Evolutionary conservation across 2,329 filamentous ascomycete genomes (phyloP).

Genomic region (Cryphonectria japonica): DNA sequence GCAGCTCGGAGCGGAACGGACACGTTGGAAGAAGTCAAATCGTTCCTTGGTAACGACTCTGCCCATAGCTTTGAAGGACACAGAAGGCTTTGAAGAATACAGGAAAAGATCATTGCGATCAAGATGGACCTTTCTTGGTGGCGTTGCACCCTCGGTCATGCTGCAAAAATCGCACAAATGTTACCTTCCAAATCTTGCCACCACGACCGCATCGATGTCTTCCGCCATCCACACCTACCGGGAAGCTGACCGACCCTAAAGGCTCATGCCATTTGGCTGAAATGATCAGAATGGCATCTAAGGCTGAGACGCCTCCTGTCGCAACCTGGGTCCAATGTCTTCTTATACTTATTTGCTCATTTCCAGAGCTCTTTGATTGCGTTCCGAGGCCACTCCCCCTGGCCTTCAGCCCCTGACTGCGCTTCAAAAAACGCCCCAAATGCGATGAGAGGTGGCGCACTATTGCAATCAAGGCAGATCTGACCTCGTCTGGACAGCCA

Average conservation of each 20-base stretch:
- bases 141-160: no score
- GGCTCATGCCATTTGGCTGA: neutral
- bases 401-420: neutral
- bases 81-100: neutral
- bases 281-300: neutral
- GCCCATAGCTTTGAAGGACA: neutral
- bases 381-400: neutral
- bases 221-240: neutral
- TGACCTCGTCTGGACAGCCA: no score
- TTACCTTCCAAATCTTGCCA: neutral
- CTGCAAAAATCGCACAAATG: neutral
- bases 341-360: neutral
- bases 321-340: neutral
- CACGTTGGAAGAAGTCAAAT: neutral
- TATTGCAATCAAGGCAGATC: no score
- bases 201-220: neutral
- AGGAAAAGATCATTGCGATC: neutral
- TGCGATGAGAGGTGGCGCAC: neutral
- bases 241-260: neutral
- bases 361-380: neutral
- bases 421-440: neutral
- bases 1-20: neutral
- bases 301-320: neutral
- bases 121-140: neutral
- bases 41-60: neutral